Evolutionary conservation across 768 basidiomycete species (phyloP), one percentile per base, ranked within the genome.

Genomic region (Panellus pusillus): DNA sequence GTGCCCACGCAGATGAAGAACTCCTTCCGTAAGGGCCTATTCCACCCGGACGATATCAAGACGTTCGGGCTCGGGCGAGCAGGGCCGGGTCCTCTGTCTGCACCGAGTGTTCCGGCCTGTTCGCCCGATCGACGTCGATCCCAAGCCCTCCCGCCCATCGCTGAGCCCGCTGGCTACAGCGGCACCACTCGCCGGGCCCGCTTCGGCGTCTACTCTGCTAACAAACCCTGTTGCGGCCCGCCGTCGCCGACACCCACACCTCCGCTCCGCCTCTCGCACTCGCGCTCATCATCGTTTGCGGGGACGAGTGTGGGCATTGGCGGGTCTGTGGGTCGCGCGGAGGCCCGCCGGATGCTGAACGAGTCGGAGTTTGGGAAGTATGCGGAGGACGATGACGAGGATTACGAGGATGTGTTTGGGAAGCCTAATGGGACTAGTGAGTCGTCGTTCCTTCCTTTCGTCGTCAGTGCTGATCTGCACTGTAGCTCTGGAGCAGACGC

Each of bases 401-500:
- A 98, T 66, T 98, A 97, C 63, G 93, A 96, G 43, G 96, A 97
- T 67, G 86, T 98, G 9, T 96, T 98, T 69, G 93, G 83, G 54
- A 91, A 90, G 68, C 78, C 76, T 17, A 87, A 80, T 57, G 81
- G 82, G 20, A 76, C 79, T 11, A 74, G 90, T 89, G 57, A 69
- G 87, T 74, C n/a, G 0, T 14, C 20, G 57, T 51, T 7, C 13
- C 28, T 24, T 49, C 13, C 12, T 32, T 18, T 47, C n/a, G 35
- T 44, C 9, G 14, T 52, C 36, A 44, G 48, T 27, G 32, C 53
- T 28, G 54, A 27, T 41, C 39, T 57, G 17, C 36, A 35, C 47
- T 57, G 29, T 58, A 80, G 79, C 74, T 47, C 75, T 78, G 12
- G 87, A 84, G 44, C 84, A 83, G 31, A 74, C 81, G 61, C 84